Base-by-base conservation (phyloP, 345 rosid genomes). In the Populus davidiana region DNA sequence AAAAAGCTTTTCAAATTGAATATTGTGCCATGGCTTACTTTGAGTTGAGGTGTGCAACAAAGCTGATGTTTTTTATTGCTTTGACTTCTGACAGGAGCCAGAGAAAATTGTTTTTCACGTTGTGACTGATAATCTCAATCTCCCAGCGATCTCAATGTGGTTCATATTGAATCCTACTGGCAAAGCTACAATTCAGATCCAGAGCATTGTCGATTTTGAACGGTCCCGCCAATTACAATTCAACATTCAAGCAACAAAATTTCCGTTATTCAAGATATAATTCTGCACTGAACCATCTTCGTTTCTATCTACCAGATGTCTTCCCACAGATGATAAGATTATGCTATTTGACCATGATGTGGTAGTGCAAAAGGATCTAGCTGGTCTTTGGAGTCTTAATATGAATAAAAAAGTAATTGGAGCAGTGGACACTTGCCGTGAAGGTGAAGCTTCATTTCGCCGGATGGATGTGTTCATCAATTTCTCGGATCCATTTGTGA, bases 361-460 rank as follows among this genome's bases (percentile, higher is more conserved):
- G 41, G 81, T 77, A 1, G 81, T 81, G 38, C 80, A 63, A 52
- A 74, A 68, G 49, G 84, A 81, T 33, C 64, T 77, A 73, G 66
- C 72, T 21, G 72, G 68, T 49, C 64, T 81, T 73, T 77, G 84
- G 84, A 70, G 50, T 78, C 16, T 77, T 29, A n/a, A 81, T 41
- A 77, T 81, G 84, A 62, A 52, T 16, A 81, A 81, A 31, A 81
- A 77, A 49, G 78, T 81, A 69, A 81, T 69, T 64, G 84, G 78
- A 17, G 84, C 84, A 35, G 84, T 81, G 47, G 75, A 81, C 44
- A 81, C 84, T 62, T 81, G 84, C 70, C 78, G n/a, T 44, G 75
- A 81, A 64, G 43, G 79, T 54, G 94, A 88, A 67, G 75, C 85
- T 80, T 69, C 84, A 44, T 81, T 67, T 74, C 69, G 62, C 44